phyloP scores from a whole-genome alignment of 2,329 filamentous ascomycete genomes.

The Hymenotorrendiella dingleyae region DNA sequence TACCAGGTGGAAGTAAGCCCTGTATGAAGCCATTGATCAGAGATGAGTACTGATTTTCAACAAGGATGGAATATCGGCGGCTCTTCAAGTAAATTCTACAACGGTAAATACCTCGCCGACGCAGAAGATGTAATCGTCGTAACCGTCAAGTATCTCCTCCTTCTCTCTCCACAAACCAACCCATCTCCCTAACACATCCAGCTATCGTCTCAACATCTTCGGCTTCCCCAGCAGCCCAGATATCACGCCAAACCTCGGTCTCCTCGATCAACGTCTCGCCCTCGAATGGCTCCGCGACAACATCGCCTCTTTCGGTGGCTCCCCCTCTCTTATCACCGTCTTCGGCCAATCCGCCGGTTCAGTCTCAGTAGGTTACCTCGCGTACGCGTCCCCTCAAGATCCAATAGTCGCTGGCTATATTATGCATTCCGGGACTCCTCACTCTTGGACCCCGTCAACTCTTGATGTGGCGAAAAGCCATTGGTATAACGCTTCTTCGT shows the following conservation, averaged over 20 bases:
- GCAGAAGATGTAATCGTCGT: conserved; percentile 37
- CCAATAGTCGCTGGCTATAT: conserved; percentile 22
- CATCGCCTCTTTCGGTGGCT: conserved; percentile 52
- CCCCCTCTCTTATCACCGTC: conserved; percentile 45
- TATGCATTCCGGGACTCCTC: conserved; percentile 17
- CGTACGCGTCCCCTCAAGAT: conserved; percentile 20
- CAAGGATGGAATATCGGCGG: conserved; percentile 31
- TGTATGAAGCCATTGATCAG: too few species aligned
- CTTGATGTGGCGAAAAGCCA: conserved; percentile 5
- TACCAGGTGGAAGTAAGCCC: conserved; percentile 34
- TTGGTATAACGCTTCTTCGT: conserved; percentile 14
- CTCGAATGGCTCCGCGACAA: conserved; percentile 55
- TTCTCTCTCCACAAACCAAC: neutral
- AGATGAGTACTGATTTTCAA: neutral
- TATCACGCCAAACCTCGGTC: conserved; percentile 47
- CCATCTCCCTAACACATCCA: conserved; percentile 5
- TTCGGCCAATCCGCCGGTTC: conserved; percentile 49
- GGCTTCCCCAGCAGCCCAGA: conserved; percentile 29
- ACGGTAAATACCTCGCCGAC: conserved; percentile 36
- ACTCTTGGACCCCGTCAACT: neutral
- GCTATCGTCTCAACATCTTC: conserved; percentile 32
- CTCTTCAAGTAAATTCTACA: conserved; percentile 34
- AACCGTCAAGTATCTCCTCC: conserved; percentile 36
- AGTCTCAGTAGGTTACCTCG: conserved; percentile 40
- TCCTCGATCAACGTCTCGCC: conserved; percentile 53